phyloP scores from a whole-genome alignment of 805 yeast species.

The Myxozyma kluyveri region DNA sequence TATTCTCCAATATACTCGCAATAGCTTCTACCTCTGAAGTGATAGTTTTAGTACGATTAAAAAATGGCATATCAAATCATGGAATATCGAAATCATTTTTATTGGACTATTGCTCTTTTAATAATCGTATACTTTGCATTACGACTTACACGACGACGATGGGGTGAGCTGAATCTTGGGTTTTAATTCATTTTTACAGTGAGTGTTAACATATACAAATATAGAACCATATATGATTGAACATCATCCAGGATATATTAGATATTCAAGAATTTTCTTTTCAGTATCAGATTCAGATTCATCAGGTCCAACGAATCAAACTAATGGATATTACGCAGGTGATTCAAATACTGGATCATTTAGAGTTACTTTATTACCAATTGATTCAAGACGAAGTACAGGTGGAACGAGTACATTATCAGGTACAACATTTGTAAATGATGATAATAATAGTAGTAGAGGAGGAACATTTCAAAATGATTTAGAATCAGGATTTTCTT shows the following conservation, averaged over 20 bases:
- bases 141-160: conserved; percentile 17
- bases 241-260: conserved; percentile 9
- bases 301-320: conserved; percentile 21
- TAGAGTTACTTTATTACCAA: conserved; percentile 14
- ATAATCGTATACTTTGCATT: background rate
- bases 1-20: too few species aligned
- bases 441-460: background rate
- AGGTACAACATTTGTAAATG: too few species aligned
- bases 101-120: background rate
- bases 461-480: conserved; percentile 44
- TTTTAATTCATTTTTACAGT: background rate
- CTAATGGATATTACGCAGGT: conserved; percentile 26
- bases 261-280: background rate
- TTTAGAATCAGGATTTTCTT: conserved; percentile 56
- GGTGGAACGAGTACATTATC: background rate
- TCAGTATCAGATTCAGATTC: background rate
- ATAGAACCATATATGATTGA: conserved; percentile 16
- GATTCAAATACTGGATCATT: conserved; percentile 24
- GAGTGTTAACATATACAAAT: background rate
- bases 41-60: background rate
- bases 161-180: conserved; percentile 16
- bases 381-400: background rate
- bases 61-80: too few species aligned
- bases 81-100: background rate
- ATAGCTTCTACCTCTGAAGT: too few species aligned